Base-by-base conservation (phyloP, 2,329 filamentous ascomycete species). In the Colletotrichum tofieldiae region DNA sequence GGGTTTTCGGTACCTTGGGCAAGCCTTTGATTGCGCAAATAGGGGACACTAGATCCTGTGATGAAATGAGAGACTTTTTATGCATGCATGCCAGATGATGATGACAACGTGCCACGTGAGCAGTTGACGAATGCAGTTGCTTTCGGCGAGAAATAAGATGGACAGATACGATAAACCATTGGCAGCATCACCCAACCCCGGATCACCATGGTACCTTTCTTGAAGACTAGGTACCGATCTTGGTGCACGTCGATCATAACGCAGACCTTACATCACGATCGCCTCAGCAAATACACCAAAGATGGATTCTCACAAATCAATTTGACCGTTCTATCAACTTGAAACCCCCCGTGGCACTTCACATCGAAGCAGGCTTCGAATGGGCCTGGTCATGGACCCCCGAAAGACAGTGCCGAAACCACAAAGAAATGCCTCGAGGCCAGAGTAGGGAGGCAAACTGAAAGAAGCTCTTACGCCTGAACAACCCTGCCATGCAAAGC, bases 401-500 rank as follows among this genome's bases (percentile, higher is more conserved):
- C 54, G 41, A 41, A 23, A 64, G 37, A 70, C 65, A 72, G 45
- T 72, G 45, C 58, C 37, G 39, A 70, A 65, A 64, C 56, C 62
- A 65, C 55, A n/a, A 54, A 59, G 51, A 61, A 70, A 64, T 73
- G 56, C 62, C 65, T 70, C 54, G 41, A 58, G 59, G 59, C 62
- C 51, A 73, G 66, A 73, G 65, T 41, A 54, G 61, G 47, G 58
- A 72, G 59, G 65, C 54, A 70, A 39, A 68, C 32, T 58, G 56
- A 70, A 65, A 56, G n/a, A 70, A 69, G 58, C 47, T 61, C 67
- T 66, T 51, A 75, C 73, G 73, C 73, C 73, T 74, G 12, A 74
- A 74, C 71, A 67, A 69, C 72, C 72, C 61, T 67, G 65, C 62
- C 71, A 74, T 75, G 73, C 73, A 75, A 74, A 67, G 64, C 41